Base-by-base conservation (phyloP, 805 yeast genomes). In the Ascoidea tarda region DNA sequence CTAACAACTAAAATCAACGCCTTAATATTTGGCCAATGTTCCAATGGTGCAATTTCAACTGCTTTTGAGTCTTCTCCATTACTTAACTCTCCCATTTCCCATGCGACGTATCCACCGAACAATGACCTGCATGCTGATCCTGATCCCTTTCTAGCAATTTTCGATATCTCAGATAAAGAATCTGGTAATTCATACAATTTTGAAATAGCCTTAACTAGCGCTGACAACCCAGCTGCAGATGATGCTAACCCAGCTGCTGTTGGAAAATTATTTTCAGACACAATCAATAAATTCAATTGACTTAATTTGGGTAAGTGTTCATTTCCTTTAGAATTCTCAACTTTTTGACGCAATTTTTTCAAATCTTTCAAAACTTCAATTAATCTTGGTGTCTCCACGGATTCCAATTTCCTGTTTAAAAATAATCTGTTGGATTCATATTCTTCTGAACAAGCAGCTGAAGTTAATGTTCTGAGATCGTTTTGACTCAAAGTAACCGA, bases 171-270 rank as follows among this genome's bases (percentile, higher is more conserved):
- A 28, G 93, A 84, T 62, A 78, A 74, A 55, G 84, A 78, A 63
- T 86, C 85, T n/a, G 96, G 95, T 55, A 93, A 79, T 66, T 86
- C 68, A 70, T 84, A 93, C 54, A 93, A 74, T 63, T 77, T 78
- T 16, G 98, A 89, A 62, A 93, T 79, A n/a, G 96, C 87, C 50
- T 79, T 79, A 28, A 91, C 95, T 56, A 93, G 75, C 6, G 99
- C 99, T 44, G 99, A 96, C 68, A 89, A 91, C 0, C 99, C 99
- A 6, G 99, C 98, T 12, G 99, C 99, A 5, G 96, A 85, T 0
- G 96, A 88, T 0, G 99, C 99, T 60, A 93, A 76, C 2, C 99
- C 99, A 5, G 99, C 99, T 38, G 99, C 99, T 32, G 99, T 93
- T 51, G 99, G 99, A 75, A 93, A 93, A 70, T 93, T 93, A 72